Evolutionary conservation across 176 grass and related monocot genomes (phyloP).

Genomic region (Oryza australiensis): DNA sequence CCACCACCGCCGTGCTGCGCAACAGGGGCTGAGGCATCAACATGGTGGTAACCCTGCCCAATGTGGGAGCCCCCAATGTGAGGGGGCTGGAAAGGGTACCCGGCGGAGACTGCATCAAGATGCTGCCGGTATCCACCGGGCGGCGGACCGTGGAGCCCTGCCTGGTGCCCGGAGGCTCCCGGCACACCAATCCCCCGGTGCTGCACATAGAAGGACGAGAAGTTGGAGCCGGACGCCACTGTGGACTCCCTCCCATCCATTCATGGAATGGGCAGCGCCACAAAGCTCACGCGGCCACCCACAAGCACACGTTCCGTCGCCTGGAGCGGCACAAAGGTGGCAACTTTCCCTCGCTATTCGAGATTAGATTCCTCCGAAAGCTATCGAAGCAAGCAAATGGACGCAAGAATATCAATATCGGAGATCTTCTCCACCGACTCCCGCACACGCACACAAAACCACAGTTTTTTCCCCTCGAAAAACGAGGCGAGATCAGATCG

Average conservation of each 20-base stretch:
- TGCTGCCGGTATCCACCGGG: conserved; percentile 41
- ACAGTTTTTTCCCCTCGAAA: background rate
- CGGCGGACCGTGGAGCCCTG: conserved; percentile 32
- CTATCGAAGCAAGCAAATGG: conserved; percentile 34
- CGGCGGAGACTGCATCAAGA: conserved; percentile 47
- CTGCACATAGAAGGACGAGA: conserved; percentile 55
- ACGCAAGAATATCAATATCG: conserved; percentile 26
- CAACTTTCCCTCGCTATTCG: conserved; percentile 32
- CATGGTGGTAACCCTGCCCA: conserved; percentile 49
- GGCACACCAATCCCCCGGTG: conserved; percentile 41
- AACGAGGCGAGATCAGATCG: conserved; percentile 50
- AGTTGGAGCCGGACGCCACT: conserved; percentile 50
- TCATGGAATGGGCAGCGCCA: conserved; percentile 53
- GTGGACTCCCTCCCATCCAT: conserved; percentile 70
- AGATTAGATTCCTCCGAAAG: conserved; percentile 30
- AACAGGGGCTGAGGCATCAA: conserved; percentile 38
- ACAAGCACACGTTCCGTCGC: background rate
- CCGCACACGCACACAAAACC: background rate
- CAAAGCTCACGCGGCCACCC: background rate
- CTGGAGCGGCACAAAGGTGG: conserved; percentile 27
- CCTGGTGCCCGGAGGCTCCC: conserved; percentile 11
- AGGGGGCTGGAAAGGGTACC: conserved; percentile 37
- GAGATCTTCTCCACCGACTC: conserved; percentile 32
- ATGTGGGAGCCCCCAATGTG: conserved; percentile 39
- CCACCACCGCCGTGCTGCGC: conserved; percentile 17